phyloP scores from a whole-genome alignment of 1,139 yeast species.

The Wickerhamomyces sp. region DNA sequence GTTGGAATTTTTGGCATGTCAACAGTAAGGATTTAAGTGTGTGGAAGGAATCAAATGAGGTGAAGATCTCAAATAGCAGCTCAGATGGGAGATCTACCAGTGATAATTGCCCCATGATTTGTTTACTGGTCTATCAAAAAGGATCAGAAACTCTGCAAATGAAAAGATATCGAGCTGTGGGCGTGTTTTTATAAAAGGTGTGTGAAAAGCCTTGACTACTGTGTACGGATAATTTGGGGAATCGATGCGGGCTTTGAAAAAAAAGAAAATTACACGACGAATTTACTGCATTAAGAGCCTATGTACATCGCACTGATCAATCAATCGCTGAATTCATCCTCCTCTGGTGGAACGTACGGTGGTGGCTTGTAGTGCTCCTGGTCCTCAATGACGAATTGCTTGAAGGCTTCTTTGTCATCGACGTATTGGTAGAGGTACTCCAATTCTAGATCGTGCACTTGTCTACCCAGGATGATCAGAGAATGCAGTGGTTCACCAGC shows the following conservation, averaged over 20 bases:
- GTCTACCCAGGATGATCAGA: conserved; percentile 84
- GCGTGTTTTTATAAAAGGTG: too few species aligned
- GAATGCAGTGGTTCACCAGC: conserved; percentile 96
- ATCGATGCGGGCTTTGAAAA: too few species aligned
- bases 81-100: conserved; percentile 17
- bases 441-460: conserved; percentile 87
- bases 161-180: too few species aligned
- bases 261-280: too few species aligned
- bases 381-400: conserved; percentile 55
- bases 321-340: conserved; percentile 26
- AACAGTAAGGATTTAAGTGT: conserved; percentile 8
- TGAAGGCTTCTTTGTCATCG: conserved; percentile 58
- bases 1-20: conserved; percentile 7
- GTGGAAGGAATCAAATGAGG: conserved; percentile 8
- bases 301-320: too few species aligned
- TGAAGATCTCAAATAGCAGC: conserved; percentile 10
- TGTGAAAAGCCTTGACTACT: too few species aligned
- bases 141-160: too few species aligned
- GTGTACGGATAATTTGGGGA: neutral
- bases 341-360: conserved; percentile 35
- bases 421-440: conserved; percentile 80
- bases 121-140: too few species aligned
- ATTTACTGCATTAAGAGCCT: too few species aligned
- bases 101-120: too few species aligned
- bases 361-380: conserved; percentile 67